phyloP scores from a whole-genome alignment of 306 rosid species.

The Dryas drummondii region DNA sequence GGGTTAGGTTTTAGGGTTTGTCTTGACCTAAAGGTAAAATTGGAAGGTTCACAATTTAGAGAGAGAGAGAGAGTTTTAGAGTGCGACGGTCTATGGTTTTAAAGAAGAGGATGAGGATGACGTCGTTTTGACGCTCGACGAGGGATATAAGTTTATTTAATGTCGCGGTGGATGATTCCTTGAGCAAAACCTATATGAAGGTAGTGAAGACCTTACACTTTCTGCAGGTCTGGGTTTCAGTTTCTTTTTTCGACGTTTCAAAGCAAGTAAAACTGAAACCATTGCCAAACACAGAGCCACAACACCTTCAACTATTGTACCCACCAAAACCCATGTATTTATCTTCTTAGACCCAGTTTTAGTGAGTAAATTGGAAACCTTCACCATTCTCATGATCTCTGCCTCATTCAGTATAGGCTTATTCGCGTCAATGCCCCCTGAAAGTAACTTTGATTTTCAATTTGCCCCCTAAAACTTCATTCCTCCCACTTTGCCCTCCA shows the following conservation, averaged over 20 bases:
- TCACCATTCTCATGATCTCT: constrained; percentile 85
- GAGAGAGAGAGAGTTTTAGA: too few species aligned
- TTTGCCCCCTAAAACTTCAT: too few species aligned
- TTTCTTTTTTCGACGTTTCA: constrained; percentile 60
- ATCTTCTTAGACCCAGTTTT: constrained; percentile 28
- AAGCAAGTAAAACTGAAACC: constrained; percentile 45
- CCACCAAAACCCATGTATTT: constrained; percentile 52
- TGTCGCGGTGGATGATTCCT: constrained; percentile 98
- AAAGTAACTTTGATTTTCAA: too few species aligned
- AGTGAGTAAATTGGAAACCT: constrained; percentile 21
- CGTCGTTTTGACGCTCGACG: too few species aligned
- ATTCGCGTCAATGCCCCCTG: too few species aligned
- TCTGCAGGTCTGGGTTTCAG: constrained; percentile 49
- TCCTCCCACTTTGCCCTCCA: too few species aligned
- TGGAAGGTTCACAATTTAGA: too few species aligned
- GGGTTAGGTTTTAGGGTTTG: too few species aligned
- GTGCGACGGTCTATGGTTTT: too few species aligned
- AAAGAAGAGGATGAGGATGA: too few species aligned
- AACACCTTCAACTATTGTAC: constrained; percentile 63
- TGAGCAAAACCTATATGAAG: constrained; percentile 96
- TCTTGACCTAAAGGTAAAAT: too few species aligned
- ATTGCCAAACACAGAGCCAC: constrained; percentile 40
- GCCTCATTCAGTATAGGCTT: constrained; percentile 95
- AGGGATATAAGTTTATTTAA: constrained; percentile 79
- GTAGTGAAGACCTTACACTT: constrained; percentile 89